A percentile compares a stretch with the other conserved stretches of the same genome.
These are phyloP conservation scores for Vachellia pachyceras DNA, from an alignment of 306 rosid species.

Conservation along the genomic window DNA sequence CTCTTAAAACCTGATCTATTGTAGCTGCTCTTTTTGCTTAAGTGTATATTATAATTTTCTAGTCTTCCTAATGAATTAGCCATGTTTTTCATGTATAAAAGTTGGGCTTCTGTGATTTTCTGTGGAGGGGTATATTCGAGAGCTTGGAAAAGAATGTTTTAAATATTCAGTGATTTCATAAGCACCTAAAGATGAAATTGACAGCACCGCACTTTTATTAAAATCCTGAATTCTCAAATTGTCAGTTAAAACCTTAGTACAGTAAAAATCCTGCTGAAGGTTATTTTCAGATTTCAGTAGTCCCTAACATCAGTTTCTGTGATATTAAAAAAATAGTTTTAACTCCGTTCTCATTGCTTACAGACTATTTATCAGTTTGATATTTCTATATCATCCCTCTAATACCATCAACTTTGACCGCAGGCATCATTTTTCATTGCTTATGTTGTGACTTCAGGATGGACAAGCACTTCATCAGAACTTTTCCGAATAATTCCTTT, in stretches of 20 bases:
- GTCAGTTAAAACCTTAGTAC: not conserved
- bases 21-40: not conserved
- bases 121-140: not conserved
- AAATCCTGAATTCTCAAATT: not conserved
- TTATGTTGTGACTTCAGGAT: constrained; percentile 92
- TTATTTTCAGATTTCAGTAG: not conserved
- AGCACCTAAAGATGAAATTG: constrained; percentile 9
- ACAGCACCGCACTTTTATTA: not conserved
- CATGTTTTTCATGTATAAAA: constrained; percentile 9
- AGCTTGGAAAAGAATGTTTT: not conserved
- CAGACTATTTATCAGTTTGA: constrained; percentile 1
- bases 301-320: not conserved
- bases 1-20: not conserved
- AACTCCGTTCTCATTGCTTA: constrained; percentile 1
- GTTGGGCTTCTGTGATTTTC: constrained; percentile 15
- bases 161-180: not conserved
- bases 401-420: constrained; percentile 45
- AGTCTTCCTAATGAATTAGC: constrained; percentile 8
- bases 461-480: constrained; percentile 88
- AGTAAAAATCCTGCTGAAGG: not conserved
- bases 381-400: constrained; percentile 32
- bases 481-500: constrained; percentile 76
- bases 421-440: constrained; percentile 96
- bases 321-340: not conserved
- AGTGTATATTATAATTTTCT: not conserved